Percentiles rank a stretch among this genome's conserved stretches.
phyloP scores from a whole-genome alignment of 2,329 filamentous ascomycete genomes.

The Penicillium sp. region DNA sequence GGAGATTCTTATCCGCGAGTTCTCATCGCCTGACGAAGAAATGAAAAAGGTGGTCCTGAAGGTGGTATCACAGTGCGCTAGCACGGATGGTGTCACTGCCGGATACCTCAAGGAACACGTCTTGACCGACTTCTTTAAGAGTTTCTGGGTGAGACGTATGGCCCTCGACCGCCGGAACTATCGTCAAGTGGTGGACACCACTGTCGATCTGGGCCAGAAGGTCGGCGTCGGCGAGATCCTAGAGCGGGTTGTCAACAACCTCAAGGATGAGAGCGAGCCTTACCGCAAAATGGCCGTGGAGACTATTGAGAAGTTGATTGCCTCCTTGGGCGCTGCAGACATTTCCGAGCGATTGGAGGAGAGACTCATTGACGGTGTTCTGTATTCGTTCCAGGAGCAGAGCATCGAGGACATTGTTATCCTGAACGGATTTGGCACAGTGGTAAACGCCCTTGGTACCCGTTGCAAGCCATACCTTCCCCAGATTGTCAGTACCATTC shows the following conservation, averaged over 20 bases:
- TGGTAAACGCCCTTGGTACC: conserved; percentile 90
- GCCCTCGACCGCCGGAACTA: conserved; percentile 97
- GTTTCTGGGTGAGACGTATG: conserved; percentile 97
- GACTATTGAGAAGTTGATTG: conserved; percentile 94
- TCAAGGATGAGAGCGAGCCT: conserved; percentile 96
- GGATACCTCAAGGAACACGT: conserved; percentile 95
- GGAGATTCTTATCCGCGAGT: conserved; percentile 95
- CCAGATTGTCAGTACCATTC: conserved; percentile 94
- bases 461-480: conserved; percentile 95
- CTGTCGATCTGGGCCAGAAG: conserved; percentile 94
- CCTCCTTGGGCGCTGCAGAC: conserved; percentile 88
- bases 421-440: conserved; percentile 95
- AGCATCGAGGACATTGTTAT: conserved; percentile 94
- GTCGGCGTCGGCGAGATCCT: conserved; percentile 96
- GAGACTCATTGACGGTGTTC: conserved; percentile 88
- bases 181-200: conserved; percentile 95
- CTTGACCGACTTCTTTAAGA: conserved; percentile 95
- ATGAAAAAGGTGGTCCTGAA: conserved; percentile 99
- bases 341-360: conserved; percentile 92
- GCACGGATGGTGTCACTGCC: conserved; percentile 91
- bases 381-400: conserved; percentile 97
- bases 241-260: conserved; percentile 86
- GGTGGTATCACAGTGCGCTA: conserved; percentile 92
- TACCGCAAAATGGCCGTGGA: conserved; percentile 99
- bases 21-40: conserved; percentile 95